Evolutionary conservation across 192 early-diverging fungal species (phyloP), one percentile per base, ranked within the genome.

Genomic region (Phycomyces blakesleeanus): DNA sequence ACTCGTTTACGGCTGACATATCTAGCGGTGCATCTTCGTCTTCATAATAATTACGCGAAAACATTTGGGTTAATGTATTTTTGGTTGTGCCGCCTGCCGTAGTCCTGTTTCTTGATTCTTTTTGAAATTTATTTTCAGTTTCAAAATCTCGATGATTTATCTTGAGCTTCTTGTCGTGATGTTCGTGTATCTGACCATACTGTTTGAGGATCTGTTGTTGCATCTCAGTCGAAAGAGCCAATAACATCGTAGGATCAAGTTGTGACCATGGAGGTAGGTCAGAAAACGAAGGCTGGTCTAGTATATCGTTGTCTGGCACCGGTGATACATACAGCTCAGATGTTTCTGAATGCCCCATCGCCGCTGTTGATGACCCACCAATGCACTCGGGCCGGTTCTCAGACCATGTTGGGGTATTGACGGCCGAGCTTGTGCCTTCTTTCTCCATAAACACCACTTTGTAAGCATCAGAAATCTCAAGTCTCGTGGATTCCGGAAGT

Each of bases 221-320:
- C 61, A 67, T 67, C 3, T 59, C 55, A 12, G 55, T 42, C 10
- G 81, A 76, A 41, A 82, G 42, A 1, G 68, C 73, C n/a, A 74
- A 44, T 3, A 79, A 69, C 4, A 66, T 71, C 0, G 39, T 29
- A 9, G 78, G 77, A 54, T 82, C 74, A 2, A 82, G n/a, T 26
- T 79, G 81, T 8, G 81, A 79, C 81, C 81, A 78, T 0, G 78
- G 68, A 0, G 72, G 71, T 18, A 82, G 18, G 0, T 63, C 65
- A 3, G 59, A 12, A 12, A 66, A 47, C 18, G 44, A 47, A n/a
- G 12, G 44, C 7, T 34, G 29, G 7, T 34, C 29, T 34, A 34
- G 29, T 34, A 5, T 7, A 34, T 34, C 29, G 7, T 34, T 34
- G 2, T 34, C 29, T 7, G 7, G 2, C 29, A 34, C 29, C 7